Evolutionary conservation across 768 basidiomycete species (phyloP), one percentile per base, ranked within the genome.

Genomic region (Mycena leptocephala): DNA sequence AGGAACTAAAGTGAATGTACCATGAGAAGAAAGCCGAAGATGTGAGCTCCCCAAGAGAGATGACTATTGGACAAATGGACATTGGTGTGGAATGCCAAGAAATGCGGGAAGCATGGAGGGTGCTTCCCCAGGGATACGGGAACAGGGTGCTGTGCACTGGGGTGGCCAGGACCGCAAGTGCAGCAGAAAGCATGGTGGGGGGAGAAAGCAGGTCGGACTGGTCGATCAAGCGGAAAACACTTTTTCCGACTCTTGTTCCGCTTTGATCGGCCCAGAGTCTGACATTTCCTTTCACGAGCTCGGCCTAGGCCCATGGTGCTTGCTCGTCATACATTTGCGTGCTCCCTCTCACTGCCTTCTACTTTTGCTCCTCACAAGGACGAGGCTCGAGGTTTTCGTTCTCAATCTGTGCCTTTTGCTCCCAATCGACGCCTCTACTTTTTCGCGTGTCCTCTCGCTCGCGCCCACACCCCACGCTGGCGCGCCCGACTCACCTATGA

Each of bases 11-110:
- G 48, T 26, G 70, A 41, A 20, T n/a, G 58, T 69, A 73, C 77
- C 74, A 76, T 78, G 32, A 78, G 55, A 55, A 76, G 71, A 43
- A 58, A 78, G 33, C 77, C 74, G n/a, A 76, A 30, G 13, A 78
- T 51, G 56, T 78, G 71, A 4, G 74, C 74, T 6, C 77, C 77
- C 66, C 74, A 72, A 0, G 74, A 73, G 26, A 78, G 71, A 9
- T 41, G 63, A 24, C 53, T 72, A 30, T 48, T 46, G 16, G 61
- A 55, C 4, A 43, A 41, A 5, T 39, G 66, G n/a, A 68, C 20
- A 26, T 69, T 70, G 13, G 66, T 66, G 46, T 73, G 66, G 63
- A 73, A 78, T n/a, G 70, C 74, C 16, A 76, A 46, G 74, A 76
- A 3, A 78, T 78, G 20, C 77, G 69, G 22, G 56, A 62, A 14